A percentile compares a stretch with the other conserved stretches of the same genome.
Evolutionary conservation across 228 moss, liverwort and hornwort genomes (phyloP).

Genomic region (Sphagnum magellanicum): DNA sequence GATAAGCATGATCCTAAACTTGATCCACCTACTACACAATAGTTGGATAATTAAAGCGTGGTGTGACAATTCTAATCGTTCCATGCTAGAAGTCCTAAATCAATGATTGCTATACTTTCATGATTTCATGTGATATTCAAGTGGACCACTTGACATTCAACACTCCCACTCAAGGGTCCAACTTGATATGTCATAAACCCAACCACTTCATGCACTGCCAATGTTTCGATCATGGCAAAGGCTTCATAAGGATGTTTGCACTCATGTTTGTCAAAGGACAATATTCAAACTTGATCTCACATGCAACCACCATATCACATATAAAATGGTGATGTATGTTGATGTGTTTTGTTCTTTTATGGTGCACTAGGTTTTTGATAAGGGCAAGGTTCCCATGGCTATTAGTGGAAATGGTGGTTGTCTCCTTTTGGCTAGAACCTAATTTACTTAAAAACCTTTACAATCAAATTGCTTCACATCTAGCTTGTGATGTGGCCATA

Average conservation of each 20-base stretch:
- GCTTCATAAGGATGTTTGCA: not conserved
- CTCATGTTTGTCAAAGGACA: not conserved
- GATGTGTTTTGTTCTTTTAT: not conserved
- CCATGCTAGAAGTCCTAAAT: not conserved
- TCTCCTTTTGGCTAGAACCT: not conserved
- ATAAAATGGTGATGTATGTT: not conserved
- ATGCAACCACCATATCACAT: not conserved
- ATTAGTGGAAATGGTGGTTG: not conserved
- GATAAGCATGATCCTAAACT: not conserved
- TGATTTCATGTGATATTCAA: not conserved
- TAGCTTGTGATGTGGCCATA: not conserved
- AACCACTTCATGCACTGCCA: not conserved
- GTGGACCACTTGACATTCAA: not conserved
- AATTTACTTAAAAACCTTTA: not conserved
- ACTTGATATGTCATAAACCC: not conserved
- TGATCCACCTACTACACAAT: not conserved
- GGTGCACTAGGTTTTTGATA: conserved; percentile 1
- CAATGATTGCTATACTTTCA: rapidly evolving
- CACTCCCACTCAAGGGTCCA: not conserved
- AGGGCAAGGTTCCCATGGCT: not conserved
- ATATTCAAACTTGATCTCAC: not conserved
- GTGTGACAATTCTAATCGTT: not conserved
- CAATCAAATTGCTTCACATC: not conserved
- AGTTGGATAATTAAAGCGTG: not conserved
- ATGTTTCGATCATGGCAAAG: not conserved